These are phyloP conservation scores for Cystobasidium ongulense DNA, from an alignment of 768 basidiomycete species.

Conservation along the genomic window DNA sequence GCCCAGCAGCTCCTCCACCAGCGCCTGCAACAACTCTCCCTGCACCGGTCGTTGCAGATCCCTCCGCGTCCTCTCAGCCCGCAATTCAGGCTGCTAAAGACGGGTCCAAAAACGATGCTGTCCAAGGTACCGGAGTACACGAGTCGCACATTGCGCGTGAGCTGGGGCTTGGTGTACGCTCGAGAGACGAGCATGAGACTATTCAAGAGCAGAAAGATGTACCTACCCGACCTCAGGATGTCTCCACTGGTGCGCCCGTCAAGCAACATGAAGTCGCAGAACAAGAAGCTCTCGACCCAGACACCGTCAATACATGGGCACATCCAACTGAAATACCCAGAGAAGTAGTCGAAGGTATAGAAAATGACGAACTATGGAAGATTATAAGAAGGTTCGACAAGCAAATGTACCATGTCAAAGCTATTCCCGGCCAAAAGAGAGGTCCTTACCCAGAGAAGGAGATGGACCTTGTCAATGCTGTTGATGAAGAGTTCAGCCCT, in stretches of 20 bases:
- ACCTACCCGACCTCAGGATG: conserved; percentile 19
- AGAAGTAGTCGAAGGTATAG: conserved; percentile 42
- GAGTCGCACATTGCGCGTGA: background rate
- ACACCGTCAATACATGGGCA: conserved; percentile 19
- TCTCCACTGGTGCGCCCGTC: conserved; percentile 13
- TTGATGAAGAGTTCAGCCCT: conserved; percentile 49
- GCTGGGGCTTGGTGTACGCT: background rate
- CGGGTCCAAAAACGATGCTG: background rate
- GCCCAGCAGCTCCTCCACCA: background rate
- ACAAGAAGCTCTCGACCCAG: conserved; percentile 3
- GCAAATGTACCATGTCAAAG: conserved; percentile 49
- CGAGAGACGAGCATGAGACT: background rate
- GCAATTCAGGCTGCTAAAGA: conserved; percentile 22
- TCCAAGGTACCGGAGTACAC: conserved; percentile 4
- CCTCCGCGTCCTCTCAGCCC: background rate
- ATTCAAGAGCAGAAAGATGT: background rate
- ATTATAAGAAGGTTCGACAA: conserved; percentile 49
- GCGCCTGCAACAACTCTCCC: background rate
- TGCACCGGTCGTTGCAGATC: background rate
- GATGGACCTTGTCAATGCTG: conserved; percentile 47
- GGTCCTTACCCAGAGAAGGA: conserved; percentile 39
- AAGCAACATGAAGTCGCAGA: conserved; percentile 29
- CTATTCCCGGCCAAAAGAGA: conserved; percentile 42
- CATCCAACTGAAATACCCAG: conserved; percentile 14
- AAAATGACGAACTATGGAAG: conserved; percentile 48